phyloP scores from a whole-genome alignment of 345 rosid genomes.

The Combretum micranthum region DNA sequence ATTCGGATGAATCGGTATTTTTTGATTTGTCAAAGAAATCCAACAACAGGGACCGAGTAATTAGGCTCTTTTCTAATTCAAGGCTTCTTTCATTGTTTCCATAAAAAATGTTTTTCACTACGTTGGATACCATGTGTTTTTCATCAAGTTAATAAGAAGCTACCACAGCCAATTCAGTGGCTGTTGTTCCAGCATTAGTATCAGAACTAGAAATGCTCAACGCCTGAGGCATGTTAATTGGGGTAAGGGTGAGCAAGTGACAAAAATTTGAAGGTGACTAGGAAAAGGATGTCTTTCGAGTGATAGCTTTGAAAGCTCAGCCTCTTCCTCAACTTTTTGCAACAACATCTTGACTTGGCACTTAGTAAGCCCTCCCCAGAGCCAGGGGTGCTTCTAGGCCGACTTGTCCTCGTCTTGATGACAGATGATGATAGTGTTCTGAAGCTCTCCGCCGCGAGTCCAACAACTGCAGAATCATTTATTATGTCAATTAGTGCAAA shows the following conservation, averaged over 20 bases:
- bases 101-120: conserved; percentile 20
- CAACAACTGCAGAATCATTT: conserved; percentile 82
- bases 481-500: conserved; percentile 69
- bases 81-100: conserved; percentile 25
- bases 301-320: conserved; percentile 39
- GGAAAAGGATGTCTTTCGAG: conserved; percentile 35
- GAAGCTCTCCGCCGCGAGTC: conserved; percentile 47
- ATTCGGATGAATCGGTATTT: conserved; percentile 20
- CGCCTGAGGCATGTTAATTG: conserved; percentile 66
- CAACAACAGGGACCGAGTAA: conserved; percentile 47
- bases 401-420: conserved; percentile 34
- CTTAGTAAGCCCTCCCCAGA: conserved; percentile 83
- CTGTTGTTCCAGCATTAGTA: conserved; percentile 11
- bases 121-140: conserved; percentile 35
- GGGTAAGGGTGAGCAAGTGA: conserved; percentile 56
- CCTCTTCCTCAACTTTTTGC: conserved; percentile 70
- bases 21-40: conserved; percentile 80
- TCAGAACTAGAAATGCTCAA: conserved; percentile 19
- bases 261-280: conserved; percentile 31
- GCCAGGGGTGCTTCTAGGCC: conserved; percentile 50
- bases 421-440: conserved; percentile 53
- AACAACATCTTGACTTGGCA: conserved; percentile 73
- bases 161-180: conserved; percentile 12
- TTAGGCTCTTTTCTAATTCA: conserved; percentile 38
- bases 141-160: conserved; percentile 34